These are phyloP conservation scores for Pythium volutum DNA, from an alignment of 352 stramenopile genomes.

Conservation along the genomic window DNA sequence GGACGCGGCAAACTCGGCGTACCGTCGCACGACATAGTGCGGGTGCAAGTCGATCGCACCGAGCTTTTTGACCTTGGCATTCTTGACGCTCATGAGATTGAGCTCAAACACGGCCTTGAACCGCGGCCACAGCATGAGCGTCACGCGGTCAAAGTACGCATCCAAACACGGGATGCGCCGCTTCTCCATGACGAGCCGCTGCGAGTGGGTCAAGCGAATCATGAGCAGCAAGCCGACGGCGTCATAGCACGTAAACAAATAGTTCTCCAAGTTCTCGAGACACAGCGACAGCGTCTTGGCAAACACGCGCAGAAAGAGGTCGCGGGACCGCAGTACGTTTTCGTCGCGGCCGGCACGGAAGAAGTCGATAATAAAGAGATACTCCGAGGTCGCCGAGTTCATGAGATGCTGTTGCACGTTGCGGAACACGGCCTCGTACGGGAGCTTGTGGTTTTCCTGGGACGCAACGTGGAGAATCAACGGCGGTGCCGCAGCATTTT, in stretches of 20 bases:
- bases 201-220: constrained; percentile 94
- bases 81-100: constrained; percentile 91
- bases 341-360: constrained; percentile 83
- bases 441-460: constrained; percentile 89
- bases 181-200: constrained; percentile 82
- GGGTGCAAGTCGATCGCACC: constrained; percentile 94
- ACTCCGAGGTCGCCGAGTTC: constrained; percentile 97
- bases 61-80: constrained; percentile 87
- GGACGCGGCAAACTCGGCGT: constrained; percentile 97
- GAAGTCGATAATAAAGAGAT: constrained; percentile 95
- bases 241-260: constrained; percentile 97
- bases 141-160: constrained; percentile 95
- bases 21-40: constrained; percentile 96
- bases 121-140: constrained; percentile 95
- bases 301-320: constrained; percentile 96
- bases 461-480: constrained; percentile 95
- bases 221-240: constrained; percentile 97
- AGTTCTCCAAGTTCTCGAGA: constrained; percentile 98
- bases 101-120: constrained; percentile 97
- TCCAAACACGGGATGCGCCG: constrained; percentile 90
- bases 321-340: constrained; percentile 60
- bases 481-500: constrained; percentile 72
- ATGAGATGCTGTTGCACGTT: constrained; percentile 97
- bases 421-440: constrained; percentile 97
- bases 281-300: constrained; percentile 93